phyloP scores from a whole-genome alignment of 1,139 yeast genomes.

The Groenewaldozyma auringiensis region DNA sequence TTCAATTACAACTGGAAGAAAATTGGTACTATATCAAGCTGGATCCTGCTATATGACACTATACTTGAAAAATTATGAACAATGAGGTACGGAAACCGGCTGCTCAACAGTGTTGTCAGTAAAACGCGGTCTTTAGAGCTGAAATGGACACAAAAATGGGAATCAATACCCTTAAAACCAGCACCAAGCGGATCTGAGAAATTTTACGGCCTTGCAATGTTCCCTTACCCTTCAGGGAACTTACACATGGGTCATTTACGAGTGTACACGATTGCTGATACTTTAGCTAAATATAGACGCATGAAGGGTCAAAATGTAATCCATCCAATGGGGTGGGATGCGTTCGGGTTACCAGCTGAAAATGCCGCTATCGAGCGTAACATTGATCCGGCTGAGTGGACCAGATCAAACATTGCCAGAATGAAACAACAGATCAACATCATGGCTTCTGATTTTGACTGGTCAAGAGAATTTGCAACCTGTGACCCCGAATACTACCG shows the following conservation, averaged over 20 bases:
- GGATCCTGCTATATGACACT: too few relatives aligned
- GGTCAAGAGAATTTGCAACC: constrained; percentile 89
- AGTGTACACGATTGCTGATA: constrained; percentile 87
- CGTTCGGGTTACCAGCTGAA: constrained; percentile 96
- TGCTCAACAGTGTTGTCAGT: neutral
- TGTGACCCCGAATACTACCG: constrained; percentile 82
- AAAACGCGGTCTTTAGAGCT: constrained; percentile 16
- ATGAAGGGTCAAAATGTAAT: constrained; percentile 70
- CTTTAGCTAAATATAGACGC: constrained; percentile 67
- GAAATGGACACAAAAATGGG: constrained; percentile 31
- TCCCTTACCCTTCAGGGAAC: constrained; percentile 92
- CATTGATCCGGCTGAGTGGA: constrained; percentile 77
- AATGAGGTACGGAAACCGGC: neutral
- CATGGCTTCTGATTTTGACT: constrained; percentile 84
- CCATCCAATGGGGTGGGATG: constrained; percentile 99
- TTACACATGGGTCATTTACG: constrained; percentile 91
- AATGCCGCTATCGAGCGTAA: constrained; percentile 91
- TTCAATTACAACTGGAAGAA: too few relatives aligned
- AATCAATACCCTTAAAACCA: constrained; percentile 18
- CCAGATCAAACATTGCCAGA: constrained; percentile 59
- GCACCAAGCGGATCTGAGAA: constrained; percentile 25
- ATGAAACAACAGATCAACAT: constrained; percentile 76
- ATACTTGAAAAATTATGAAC: too few relatives aligned
- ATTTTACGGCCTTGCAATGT: constrained; percentile 75
- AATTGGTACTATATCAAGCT: too few relatives aligned